A percentile compares a stretch with the other conserved stretches of the same genome.
phyloP scores from a whole-genome alignment of 257 asterid genomes.

The Rehmannia glutinosa region DNA sequence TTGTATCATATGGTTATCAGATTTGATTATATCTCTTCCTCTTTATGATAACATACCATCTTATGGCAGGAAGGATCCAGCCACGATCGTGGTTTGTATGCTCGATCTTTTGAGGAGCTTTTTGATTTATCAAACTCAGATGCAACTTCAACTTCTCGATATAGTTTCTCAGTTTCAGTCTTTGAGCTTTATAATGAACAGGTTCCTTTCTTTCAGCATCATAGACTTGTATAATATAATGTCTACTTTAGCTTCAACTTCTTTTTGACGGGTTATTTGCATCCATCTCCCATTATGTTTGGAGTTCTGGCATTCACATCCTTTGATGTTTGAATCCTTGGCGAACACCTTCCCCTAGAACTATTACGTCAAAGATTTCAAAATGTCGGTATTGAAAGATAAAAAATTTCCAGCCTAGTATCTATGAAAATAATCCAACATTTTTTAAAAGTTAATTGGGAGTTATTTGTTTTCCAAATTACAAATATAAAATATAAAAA shows the following conservation, averaged over 20 bases:
- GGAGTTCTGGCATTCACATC: conserved; percentile 4
- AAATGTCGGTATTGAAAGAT: neutral
- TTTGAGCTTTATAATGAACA: conserved; percentile 91
- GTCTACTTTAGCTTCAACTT: conserved; percentile 6
- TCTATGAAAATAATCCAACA: neutral
- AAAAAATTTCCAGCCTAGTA: neutral
- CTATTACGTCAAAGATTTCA: neutral
- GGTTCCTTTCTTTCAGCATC: conserved; percentile 43
- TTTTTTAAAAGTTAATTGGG: neutral
- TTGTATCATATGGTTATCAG: neutral
- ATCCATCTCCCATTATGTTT: conserved; percentile 1
- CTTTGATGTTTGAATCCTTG: neutral
- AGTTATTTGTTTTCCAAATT: too few species aligned
- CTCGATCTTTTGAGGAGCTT: conserved; percentile 95
- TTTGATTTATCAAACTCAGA: conserved; percentile 95
- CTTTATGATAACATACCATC: conserved; percentile 18
- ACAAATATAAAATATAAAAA: too few species aligned
- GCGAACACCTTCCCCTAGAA: neutral
- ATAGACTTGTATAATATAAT: neutral
- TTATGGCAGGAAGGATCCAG: conserved; percentile 94
- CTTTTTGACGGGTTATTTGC: conserved; percentile 8
- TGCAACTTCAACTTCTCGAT: conserved; percentile 79
- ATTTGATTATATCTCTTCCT: neutral
- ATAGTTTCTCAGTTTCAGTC: conserved; percentile 74
- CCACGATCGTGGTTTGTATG: conserved; percentile 95